A percentile compares a stretch with the other conserved stretches of the same genome.
These are phyloP conservation scores for Klebsormidium nitens DNA, from an alignment of 139 green algal species.

Conservation along the genomic window DNA sequence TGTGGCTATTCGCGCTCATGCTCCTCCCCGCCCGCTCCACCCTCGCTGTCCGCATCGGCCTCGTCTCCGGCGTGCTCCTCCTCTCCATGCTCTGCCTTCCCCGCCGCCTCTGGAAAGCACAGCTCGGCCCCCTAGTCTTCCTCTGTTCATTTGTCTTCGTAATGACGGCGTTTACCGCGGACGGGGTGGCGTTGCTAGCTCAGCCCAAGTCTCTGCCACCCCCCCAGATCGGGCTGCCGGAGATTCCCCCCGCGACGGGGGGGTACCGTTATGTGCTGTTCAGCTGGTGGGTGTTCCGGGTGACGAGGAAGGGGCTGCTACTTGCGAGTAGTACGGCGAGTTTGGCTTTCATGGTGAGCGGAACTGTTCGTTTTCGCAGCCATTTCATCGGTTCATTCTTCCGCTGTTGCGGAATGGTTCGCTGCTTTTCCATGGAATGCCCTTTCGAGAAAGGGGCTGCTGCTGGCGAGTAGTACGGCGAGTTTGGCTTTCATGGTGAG, in stretches of 20 bases:
- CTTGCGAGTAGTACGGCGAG: no score
- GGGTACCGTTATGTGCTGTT: slow-evolving; percentile 31
- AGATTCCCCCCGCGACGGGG: slow-evolving; percentile 3
- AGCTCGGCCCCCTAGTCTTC: slow-evolving; percentile 56
- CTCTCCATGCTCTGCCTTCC: slow-evolving; percentile 12
- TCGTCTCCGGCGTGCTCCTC: background rate
- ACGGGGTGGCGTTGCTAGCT: slow-evolving; percentile 60
- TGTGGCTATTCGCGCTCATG: slow-evolving; percentile 64
- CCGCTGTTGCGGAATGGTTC: no score
- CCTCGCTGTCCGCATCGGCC: background rate
- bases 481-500: no score
- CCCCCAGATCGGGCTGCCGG: slow-evolving; percentile 14
- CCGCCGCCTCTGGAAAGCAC: slow-evolving; percentile 19
- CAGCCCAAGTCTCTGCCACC: slow-evolving; percentile 43
- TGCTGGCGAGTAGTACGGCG: no score
- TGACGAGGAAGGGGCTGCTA: background rate
- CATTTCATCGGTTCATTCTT: no score
- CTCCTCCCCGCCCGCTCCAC: slow-evolving; percentile 49
- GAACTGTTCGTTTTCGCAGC: no score
- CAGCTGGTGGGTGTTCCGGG: background rate
- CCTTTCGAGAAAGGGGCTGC: no score
- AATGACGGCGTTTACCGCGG: slow-evolving; percentile 47
- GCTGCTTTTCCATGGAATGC: no score
- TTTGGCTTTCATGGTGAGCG: no score
- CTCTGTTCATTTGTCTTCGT: slow-evolving; percentile 61